Base-by-base conservation (phyloP, 2,329 filamentous ascomycete genomes). In the Colletotrichum theobromicola region DNA sequence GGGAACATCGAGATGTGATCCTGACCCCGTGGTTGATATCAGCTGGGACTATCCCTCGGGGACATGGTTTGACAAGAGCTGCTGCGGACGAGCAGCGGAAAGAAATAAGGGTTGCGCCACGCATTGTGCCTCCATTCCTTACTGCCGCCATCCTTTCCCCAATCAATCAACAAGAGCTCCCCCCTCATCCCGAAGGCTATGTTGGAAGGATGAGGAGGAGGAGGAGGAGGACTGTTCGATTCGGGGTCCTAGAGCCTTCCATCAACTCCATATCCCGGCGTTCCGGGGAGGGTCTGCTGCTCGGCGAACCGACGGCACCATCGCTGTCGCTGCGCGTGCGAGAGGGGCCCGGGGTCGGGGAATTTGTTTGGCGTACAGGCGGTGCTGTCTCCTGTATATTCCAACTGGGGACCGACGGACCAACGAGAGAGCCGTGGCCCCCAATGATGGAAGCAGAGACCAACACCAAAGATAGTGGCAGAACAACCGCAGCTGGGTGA, bases 171-270 rank as follows among this genome's bases (percentile, higher is more conserved):
- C 42, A 13, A 12, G 42, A 6, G n/a, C n/a, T n/a, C 13, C 30
- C 60, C 37, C 53, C 53, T 70, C 67, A 61, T 74, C 42, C 72
- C 68, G 61, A 57, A 53, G 72, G 61, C 72, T 71, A 35, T 71
- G 72, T 55, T 46, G n/a, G n/a, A 67, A 50, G 18, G 24, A 13
- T 15, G 21, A 55, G 13, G 15, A 53, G 18, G n/a, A 37, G 15
- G 30, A n/a, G n/a, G n/a, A n/a, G 30, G 32, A 57, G 42, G 67
- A 63, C 46, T 68, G 57, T 32, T 46, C 66, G 35, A 16, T 65
- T 35, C 58, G 67, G 60, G 61, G 35, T 70, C 53, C 67, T 26
- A n/a, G 53, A 58, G 37, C 42, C 42, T 24, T 42, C 65, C 53
- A 34, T 65, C 35, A 37, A 46, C 26, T 61, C 53, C 66, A 42